These are phyloP conservation scores for Phytophthora sojae DNA, from an alignment of 352 stramenopile species.

Conservation along the genomic window DNA sequence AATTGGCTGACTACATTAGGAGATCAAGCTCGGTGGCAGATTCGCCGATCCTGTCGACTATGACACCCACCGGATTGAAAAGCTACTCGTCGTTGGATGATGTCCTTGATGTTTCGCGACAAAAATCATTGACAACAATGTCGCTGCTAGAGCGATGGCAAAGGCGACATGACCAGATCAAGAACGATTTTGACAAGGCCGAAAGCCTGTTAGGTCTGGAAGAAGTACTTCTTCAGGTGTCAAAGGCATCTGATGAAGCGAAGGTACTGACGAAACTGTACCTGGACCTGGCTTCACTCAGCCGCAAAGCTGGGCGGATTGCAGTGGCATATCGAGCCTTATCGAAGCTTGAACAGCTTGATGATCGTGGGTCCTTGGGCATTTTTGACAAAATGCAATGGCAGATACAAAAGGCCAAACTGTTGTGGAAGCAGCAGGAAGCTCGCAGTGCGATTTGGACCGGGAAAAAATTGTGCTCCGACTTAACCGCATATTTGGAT, in stretches of 20 bases:
- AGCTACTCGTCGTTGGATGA: conserved; percentile 10
- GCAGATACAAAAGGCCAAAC: conserved; percentile 81
- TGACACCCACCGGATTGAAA: conserved; percentile 21
- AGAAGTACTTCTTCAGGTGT: conserved; percentile 63
- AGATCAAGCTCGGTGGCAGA: not conserved
- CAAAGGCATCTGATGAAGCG: conserved; percentile 28
- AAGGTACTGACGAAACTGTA: conserved; percentile 61
- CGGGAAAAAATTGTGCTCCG: conserved; percentile 60
- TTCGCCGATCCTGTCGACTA: not conserved
- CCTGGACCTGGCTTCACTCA: conserved; percentile 58
- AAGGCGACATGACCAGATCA: conserved; percentile 46
- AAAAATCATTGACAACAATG: conserved; percentile 16
- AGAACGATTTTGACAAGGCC: conserved; percentile 62
- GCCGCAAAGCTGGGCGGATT: conserved; percentile 69
- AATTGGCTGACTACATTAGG: conserved; percentile 36
- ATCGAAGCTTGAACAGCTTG: conserved; percentile 66
- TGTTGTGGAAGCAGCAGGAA: conserved; percentile 83
- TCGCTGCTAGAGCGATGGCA: conserved; percentile 58
- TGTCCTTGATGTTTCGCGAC: not conserved
- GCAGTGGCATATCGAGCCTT: conserved; percentile 76
- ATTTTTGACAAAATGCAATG: conserved; percentile 62
- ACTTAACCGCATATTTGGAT: conserved; percentile 45
- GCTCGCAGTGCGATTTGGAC: conserved; percentile 77
- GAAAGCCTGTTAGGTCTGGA: conserved; percentile 71
- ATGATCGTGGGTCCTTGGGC: conserved; percentile 39